Evolutionary conservation across 192 early-diverging fungal species (phyloP), one percentile per base, ranked within the genome.

Genomic region (Thamnidium elegans): DNA sequence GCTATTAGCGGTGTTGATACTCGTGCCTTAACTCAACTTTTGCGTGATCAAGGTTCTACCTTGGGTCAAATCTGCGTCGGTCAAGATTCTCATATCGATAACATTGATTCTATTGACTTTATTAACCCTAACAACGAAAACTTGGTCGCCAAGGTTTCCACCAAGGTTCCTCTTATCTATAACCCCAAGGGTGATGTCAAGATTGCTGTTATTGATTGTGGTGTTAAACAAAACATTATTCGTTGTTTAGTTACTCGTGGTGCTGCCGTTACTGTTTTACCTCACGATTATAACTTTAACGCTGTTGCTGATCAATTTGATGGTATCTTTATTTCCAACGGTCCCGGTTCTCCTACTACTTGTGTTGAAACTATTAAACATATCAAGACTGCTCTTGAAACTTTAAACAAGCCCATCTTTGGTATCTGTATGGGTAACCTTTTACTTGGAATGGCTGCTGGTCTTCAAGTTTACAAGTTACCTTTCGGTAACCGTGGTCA

Each of bases 341-440:
- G 95, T 8, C 95, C 95, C 9, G 95, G 95, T 55, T 85, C 87
- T 65, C 95, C 95, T 30, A 71, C 74, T 6, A 73, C 83, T 63
- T 86, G 82, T 70, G 78, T 72, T 42, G 79, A 83, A 58, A 90
- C 91, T 14, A 86, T 93, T 36, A 58, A 77, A 7, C 86, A 91
- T 78, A 75, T 97, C 47, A 82, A 85, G 32, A 78, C 76, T 0
- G 81, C 90, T 39, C 72, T 82, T 43, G 79, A 81, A 55, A 78
- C 84, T 31, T 83, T 79, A 31, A 79, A 84, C 43, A 87, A 84
- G 58, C 95, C 95, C 39, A 92, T 97, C 64, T 97, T 97, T 72
- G 95, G 95, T 61, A 97, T 97, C 73, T 97, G 95, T 79, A 95
- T 97, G 93, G 95, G 95, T 65, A 92, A 97, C 79, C 89, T 92